Evolutionary conservation across 148 eudicot genomes (phyloP).

Genomic region (Vaccinium corymbosum): DNA sequence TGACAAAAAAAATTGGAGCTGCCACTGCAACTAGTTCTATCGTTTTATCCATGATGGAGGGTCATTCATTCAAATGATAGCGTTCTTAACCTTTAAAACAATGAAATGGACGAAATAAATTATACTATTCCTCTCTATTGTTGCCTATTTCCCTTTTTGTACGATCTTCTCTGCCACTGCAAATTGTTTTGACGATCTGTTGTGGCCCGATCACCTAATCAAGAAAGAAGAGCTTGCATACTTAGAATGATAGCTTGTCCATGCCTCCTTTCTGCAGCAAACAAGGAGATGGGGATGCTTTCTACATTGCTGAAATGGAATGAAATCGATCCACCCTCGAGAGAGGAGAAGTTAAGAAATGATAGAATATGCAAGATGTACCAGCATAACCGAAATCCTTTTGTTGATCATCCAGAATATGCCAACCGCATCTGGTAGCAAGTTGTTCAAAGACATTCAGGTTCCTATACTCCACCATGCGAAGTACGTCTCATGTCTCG

Average conservation of each 20-base stretch:
- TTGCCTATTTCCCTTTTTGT: background rate
- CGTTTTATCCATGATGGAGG: background rate
- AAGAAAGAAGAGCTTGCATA: background rate
- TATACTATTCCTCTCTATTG: background rate
- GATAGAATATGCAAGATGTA: constrained; percentile 45
- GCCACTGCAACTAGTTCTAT: background rate
- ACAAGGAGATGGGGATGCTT: constrained; percentile 48
- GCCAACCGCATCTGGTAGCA: constrained; percentile 40
- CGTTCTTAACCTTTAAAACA: background rate
- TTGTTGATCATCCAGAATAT: constrained; percentile 58
- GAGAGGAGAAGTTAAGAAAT: constrained; percentile 47
- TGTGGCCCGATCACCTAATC: background rate
- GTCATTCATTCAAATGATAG: background rate
- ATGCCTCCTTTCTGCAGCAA: constrained; percentile 27
- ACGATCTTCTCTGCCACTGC: background rate
- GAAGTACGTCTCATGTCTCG: background rate
- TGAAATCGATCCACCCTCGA: constrained; percentile 47
- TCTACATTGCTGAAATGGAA: constrained; percentile 45
- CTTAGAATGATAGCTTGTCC: background rate
- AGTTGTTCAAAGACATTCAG: constrained; percentile 13
- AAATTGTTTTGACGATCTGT: background rate
- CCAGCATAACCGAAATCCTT: constrained; percentile 57
- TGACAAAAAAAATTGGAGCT: too few species aligned
- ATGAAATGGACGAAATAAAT: background rate
- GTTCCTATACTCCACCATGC: constrained; percentile 8